Conservation (phyloP, 495 filamentous ascomycete species). For the Clavariopsis aquatica region DNA sequence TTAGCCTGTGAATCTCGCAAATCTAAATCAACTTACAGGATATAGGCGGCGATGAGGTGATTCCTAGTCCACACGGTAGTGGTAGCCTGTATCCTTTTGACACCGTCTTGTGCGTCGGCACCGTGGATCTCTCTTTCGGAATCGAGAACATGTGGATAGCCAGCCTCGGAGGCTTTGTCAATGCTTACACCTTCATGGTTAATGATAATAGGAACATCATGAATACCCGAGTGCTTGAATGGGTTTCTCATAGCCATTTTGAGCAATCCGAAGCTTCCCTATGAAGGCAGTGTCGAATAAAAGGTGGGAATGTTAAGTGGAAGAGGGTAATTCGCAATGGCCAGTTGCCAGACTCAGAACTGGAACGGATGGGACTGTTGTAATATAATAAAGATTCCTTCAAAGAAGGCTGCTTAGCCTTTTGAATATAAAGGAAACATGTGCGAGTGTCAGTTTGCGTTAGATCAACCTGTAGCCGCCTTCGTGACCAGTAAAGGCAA, state of each 20-base stretch:
- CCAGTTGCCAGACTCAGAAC: too few relatives aligned
- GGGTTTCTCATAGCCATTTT: neutral
- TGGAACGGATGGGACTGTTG: too few relatives aligned
- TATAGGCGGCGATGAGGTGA: conserved; percentile 49
- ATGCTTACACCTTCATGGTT: neutral
- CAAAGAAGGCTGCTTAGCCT: too few relatives aligned
- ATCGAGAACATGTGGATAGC: neutral
- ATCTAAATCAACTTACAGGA: conserved; percentile 38
- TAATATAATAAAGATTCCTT: too few relatives aligned
- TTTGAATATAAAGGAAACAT: too few relatives aligned
- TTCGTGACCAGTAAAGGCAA: too few relatives aligned
- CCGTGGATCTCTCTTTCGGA: conserved; percentile 10
- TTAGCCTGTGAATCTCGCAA: neutral
- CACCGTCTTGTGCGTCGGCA: conserved; percentile 46
- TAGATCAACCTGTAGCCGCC: too few relatives aligned
- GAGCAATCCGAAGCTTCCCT: neutral
- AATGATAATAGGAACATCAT: conserved; percentile 1
- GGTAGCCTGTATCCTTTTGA: conserved; percentile 50
- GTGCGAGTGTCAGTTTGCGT: too few relatives aligned
- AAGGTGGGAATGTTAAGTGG: neutral
- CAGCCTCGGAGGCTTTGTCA: conserved; percentile 9
- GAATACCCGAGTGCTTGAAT: neutral
- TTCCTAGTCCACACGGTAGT: conserved; percentile 49
- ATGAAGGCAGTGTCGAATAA: neutral
- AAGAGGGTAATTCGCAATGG: too few relatives aligned